phyloP scores from a whole-genome alignment of 129 eudicot genomes.

The Lactuca saligna region DNA sequence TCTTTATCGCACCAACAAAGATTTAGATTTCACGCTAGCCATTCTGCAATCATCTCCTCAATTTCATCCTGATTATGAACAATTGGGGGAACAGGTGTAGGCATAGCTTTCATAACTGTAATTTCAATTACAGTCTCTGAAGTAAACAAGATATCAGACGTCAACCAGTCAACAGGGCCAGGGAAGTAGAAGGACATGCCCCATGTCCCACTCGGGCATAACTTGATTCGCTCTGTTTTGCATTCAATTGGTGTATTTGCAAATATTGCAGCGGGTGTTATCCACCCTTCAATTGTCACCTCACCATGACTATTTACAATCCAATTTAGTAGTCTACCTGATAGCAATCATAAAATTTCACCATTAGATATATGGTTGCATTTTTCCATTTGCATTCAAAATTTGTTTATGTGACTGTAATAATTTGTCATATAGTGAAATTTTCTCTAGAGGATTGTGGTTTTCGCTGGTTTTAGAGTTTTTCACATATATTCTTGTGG shows the following conservation, averaged over 20 bases:
- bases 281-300: constrained; percentile 17
- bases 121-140: constrained; percentile 4
- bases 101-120: not conserved
- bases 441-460: too few relatives aligned
- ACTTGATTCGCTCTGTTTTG: constrained; percentile 8
- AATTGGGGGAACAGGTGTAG: not conserved
- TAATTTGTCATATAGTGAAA: not conserved
- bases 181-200: constrained; percentile 23
- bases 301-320: too few relatives aligned
- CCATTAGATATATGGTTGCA: not conserved
- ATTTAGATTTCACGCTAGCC: not conserved
- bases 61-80: not conserved
- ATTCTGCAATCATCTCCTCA: constrained; percentile 9
- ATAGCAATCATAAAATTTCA: not conserved
- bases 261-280: constrained; percentile 4
- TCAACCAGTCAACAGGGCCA: constrained; percentile 20
- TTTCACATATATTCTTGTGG: not conserved
- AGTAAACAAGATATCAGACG: not conserved
- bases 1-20: not conserved
- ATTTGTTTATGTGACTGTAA: not conserved
- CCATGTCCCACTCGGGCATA: constrained; percentile 27
- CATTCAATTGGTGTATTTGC: not conserved
- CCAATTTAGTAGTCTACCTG: not conserved
- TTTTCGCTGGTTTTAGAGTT: not conserved
- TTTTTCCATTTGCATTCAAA: not conserved